A percentile compares a stretch with the other conserved stretches of the same genome.
Evolutionary conservation across 345 rosid species (phyloP).

Genomic region (Ceriops decandra): DNA sequence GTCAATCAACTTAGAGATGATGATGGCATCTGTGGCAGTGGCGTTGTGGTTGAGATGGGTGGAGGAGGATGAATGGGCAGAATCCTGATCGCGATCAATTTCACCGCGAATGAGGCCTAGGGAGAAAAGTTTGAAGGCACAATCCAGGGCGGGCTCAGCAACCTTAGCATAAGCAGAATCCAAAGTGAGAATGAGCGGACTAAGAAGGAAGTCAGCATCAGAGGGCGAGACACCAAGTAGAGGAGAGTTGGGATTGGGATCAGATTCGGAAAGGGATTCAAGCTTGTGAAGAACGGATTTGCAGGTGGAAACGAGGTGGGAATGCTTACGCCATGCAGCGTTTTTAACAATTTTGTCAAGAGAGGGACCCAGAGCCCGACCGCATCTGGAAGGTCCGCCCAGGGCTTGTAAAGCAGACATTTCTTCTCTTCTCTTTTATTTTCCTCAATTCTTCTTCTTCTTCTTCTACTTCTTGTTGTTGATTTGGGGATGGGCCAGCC

Average conservation of each 20-base stretch:
- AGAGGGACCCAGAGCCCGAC: constrained; percentile 69
- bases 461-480: not conserved
- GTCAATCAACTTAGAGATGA: constrained; percentile 42
- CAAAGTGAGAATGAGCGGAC: constrained; percentile 66
- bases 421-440: not conserved
- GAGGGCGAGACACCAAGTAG: constrained; percentile 55
- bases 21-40: too few species aligned
- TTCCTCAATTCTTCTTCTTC: too few species aligned
- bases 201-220: constrained; percentile 58
- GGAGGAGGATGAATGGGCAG: not conserved
- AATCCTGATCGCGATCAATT: constrained; percentile 25
- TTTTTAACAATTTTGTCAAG: constrained; percentile 90
- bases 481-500: not conserved
- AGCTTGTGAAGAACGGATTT: constrained; percentile 82
- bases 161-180: constrained; percentile 68
- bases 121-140: constrained; percentile 71
- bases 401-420: constrained; percentile 70
- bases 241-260: constrained; percentile 36
- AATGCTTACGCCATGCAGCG: constrained; percentile 94
- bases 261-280: constrained; percentile 45
- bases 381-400: constrained; percentile 75
- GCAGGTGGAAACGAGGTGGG: constrained; percentile 76
- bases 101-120: constrained; percentile 62
- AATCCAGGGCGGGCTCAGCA: constrained; percentile 79
- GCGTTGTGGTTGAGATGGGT: not conserved